Conservation (phyloP, 176 grass and related monocot genomes). For the Oryza nivara region DNA sequence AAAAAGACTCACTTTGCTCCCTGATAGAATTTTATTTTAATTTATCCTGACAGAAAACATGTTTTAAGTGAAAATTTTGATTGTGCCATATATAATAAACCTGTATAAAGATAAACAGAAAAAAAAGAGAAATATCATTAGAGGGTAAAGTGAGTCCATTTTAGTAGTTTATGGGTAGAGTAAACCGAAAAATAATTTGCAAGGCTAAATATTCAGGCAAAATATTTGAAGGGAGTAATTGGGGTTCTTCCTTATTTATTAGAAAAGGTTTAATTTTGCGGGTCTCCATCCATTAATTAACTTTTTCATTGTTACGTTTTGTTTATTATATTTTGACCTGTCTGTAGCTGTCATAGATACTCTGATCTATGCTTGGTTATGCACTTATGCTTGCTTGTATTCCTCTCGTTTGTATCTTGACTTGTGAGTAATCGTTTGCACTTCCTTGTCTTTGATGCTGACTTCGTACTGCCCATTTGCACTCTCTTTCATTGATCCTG, state of each 20-base stretch:
- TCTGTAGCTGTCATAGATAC: slow-evolving; percentile 24
- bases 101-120: neutral
- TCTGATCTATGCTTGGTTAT: slow-evolving; percentile 9
- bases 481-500: slow-evolving; percentile 49
- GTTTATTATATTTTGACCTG: neutral
- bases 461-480: slow-evolving; percentile 38
- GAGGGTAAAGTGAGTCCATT: neutral
- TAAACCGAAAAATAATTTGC: neutral
- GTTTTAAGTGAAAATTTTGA: neutral
- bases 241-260: neutral
- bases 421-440: slow-evolving; percentile 49
- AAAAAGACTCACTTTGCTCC: neutral
- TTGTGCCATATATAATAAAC: neutral
- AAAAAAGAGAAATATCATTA: neutral
- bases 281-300: neutral
- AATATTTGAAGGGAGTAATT: neutral
- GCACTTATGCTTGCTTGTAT: slow-evolving; percentile 29
- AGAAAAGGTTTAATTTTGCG: neutral
- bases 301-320: slow-evolving; percentile 31
- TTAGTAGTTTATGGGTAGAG: neutral
- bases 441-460: slow-evolving; percentile 46
- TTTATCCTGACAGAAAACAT: neutral
- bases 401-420: slow-evolving; percentile 37
- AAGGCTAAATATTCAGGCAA: neutral
- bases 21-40: neutral